A percentile compares a stretch with the other conserved stretches of the same genome.
Conservation (phyloP, 371 early-diverging fungal species). For the Neoconidiobolus thromboides region DNA sequence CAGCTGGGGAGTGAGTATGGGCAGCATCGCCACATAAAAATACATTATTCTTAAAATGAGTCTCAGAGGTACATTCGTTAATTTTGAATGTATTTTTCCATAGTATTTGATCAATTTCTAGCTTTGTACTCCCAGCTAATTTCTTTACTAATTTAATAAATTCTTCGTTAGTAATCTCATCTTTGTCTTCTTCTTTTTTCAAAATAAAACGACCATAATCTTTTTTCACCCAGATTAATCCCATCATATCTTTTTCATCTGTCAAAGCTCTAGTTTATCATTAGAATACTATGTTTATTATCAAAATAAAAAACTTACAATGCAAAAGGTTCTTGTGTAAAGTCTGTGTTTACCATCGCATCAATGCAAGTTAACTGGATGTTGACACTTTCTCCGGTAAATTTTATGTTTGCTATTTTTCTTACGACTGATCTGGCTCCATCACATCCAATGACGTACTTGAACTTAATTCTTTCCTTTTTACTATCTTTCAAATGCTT, state of each 20-base stretch:
- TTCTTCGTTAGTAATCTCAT: conserved; percentile 8
- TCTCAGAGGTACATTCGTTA: conserved; percentile 14
- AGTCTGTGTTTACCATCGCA: neutral
- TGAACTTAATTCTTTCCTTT: conserved; percentile 6
- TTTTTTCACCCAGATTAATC: conserved; percentile 2
- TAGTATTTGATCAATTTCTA: conserved; percentile 8
- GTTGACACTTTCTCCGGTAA: conserved; percentile 9
- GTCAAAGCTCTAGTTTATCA: neutral
- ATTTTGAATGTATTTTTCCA: conserved; percentile 12
- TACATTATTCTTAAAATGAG: conserved; percentile 11
- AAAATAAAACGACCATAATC: conserved; percentile 7
- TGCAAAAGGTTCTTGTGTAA: neutral
- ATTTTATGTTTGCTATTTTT: conserved; percentile 12
- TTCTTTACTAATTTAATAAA: conserved; percentile 9
- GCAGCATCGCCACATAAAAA: conserved; percentile 24
- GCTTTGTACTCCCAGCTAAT: conserved; percentile 3
- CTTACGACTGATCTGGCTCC: conserved; percentile 15
- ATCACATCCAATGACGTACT: conserved; percentile 16
- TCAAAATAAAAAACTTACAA: neutral
- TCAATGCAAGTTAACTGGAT: conserved; percentile 4
- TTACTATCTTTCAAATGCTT: conserved; percentile 6
- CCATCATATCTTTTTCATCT: neutral
- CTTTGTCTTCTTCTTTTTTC: conserved; percentile 6
- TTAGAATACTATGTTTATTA: conserved; percentile 3
- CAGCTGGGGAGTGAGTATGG: conserved; percentile 19